Conservation (phyloP, 1,284 basidiomycete species). For the Peniophora sp. region DNA sequence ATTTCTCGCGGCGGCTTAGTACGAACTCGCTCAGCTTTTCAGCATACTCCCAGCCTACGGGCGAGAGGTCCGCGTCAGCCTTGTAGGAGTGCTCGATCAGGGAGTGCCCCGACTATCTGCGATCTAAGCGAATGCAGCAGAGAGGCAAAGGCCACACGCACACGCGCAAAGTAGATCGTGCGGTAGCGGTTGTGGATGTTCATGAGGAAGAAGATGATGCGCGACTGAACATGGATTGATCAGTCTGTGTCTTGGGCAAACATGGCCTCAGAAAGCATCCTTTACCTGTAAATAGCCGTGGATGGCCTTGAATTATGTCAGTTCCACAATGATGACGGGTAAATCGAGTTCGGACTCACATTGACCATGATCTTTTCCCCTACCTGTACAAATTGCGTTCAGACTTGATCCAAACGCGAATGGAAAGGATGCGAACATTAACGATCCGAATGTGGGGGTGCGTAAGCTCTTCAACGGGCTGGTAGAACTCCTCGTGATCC, state of each 20-base stretch:
- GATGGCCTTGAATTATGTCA: slow-evolving; percentile 51
- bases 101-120: slow-evolving; percentile 78
- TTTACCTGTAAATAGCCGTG: slow-evolving; percentile 77
- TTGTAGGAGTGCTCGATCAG: slow-evolving; percentile 98
- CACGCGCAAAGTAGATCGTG: slow-evolving; percentile 86
- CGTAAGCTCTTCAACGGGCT: slow-evolving; percentile 78
- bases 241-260: neutral
- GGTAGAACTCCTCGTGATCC: slow-evolving; percentile 84
- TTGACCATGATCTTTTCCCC: slow-evolving; percentile 93
- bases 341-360: slow-evolving; percentile 33
- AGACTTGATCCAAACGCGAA: neutral
- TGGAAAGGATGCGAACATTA: slow-evolving; percentile 48
- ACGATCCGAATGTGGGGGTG: slow-evolving; percentile 95
- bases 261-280: neutral
- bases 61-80: slow-evolving; percentile 94
- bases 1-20: slow-evolving; percentile 64
- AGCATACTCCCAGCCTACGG: slow-evolving; percentile 93
- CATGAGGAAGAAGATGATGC: slow-evolving; percentile 96
- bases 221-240: slow-evolving; percentile 45
- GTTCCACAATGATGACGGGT: slow-evolving; percentile 1
- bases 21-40: slow-evolving; percentile 83
- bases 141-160: slow-evolving; percentile 35
- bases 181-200: slow-evolving; percentile 92
- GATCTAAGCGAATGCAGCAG: neutral
- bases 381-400: slow-evolving; percentile 39